Conservation (phyloP, 208 protist species). For the Crithidia fasciculata region DNA sequence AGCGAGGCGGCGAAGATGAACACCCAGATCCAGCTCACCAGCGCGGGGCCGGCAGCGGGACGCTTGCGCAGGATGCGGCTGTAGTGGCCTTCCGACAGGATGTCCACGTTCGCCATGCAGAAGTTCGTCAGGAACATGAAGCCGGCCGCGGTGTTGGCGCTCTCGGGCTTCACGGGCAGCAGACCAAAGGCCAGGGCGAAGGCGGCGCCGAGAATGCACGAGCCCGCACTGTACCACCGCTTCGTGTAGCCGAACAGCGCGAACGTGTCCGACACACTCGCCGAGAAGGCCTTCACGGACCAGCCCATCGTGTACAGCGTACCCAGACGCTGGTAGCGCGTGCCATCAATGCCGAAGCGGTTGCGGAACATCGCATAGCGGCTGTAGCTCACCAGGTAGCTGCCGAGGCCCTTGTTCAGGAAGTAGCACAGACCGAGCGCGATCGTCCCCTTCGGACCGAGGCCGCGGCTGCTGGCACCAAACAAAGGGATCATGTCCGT, state of each 20-base stretch:
- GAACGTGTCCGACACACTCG: slow-evolving; percentile 57
- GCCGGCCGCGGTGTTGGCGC: slow-evolving; percentile 39
- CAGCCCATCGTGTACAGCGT: slow-evolving; percentile 55
- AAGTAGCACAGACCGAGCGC: slow-evolving; percentile 55
- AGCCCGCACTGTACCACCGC: slow-evolving; percentile 62
- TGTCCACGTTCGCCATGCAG: slow-evolving; percentile 71
- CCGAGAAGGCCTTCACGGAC: slow-evolving; percentile 65
- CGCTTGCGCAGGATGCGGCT: slow-evolving; percentile 55
- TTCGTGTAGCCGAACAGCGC: slow-evolving; percentile 67
- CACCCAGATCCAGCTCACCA: slow-evolving; percentile 77
- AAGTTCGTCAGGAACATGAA: slow-evolving; percentile 63
- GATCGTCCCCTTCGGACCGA: slow-evolving; percentile 38
- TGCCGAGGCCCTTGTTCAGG: slow-evolving; percentile 47
- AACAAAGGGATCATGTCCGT: slow-evolving; percentile 47
- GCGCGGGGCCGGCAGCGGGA: slow-evolving; percentile 38
- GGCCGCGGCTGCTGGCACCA: slow-evolving; percentile 38
- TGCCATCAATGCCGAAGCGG: slow-evolving; percentile 45
- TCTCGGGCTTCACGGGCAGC: slow-evolving; percentile 41
- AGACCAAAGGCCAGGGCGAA: slow-evolving; percentile 48
- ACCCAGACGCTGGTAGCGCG: slow-evolving; percentile 60
- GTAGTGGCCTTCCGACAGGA: slow-evolving; percentile 78
- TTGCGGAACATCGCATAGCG: slow-evolving; percentile 55
- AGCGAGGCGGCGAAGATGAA: slow-evolving; percentile 48
- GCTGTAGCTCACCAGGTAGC: slow-evolving; percentile 40
- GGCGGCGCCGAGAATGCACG: slow-evolving; percentile 41